These are phyloP conservation scores for Globisporangium camurandrum DNA, from an alignment of 352 stramenopile genomes.

Conservation along the genomic window DNA sequence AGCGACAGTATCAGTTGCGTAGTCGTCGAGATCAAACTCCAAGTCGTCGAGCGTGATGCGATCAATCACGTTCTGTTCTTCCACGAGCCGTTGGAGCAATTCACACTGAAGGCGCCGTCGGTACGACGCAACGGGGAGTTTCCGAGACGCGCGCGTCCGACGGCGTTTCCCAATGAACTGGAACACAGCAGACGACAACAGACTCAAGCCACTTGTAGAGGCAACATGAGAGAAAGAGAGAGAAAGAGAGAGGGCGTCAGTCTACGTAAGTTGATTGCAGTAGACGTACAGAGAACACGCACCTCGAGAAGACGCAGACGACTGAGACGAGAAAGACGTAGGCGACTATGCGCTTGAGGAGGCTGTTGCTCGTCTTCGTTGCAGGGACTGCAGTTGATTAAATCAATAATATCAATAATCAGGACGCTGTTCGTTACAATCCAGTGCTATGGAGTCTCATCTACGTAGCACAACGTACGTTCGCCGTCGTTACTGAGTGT, in stretches of 20 bases:
- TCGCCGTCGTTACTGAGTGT: conserved; percentile 54
- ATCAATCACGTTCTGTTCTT: conserved; percentile 41
- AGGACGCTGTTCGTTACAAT: neutral
- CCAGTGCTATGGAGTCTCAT: too few species aligned
- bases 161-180: conserved; percentile 50
- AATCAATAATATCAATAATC: neutral
- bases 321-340: conserved; percentile 76
- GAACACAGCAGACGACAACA: conserved; percentile 61
- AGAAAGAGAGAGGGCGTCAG: neutral
- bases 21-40: neutral
- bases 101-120: conserved; percentile 36
- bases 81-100: conserved; percentile 34
- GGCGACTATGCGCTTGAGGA: conserved; percentile 60
- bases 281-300: neutral
- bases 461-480: too few species aligned
- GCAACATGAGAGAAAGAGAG: neutral
- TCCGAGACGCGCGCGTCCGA: conserved; percentile 42
- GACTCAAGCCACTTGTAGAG: conserved; percentile 38
- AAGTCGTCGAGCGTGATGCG: conserved; percentile 31
- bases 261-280: neutral
- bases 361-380: conserved; percentile 41
- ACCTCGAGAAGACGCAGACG: conserved; percentile 71
- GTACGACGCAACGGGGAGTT: conserved; percentile 52
- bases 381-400: conserved; percentile 29
- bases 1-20: neutral